Percentiles rank a stretch among this genome's conserved stretches.
Conservation (phyloP, 225 moss, liverwort and hornwort genomes). For the Climacium dendroides region DNA sequence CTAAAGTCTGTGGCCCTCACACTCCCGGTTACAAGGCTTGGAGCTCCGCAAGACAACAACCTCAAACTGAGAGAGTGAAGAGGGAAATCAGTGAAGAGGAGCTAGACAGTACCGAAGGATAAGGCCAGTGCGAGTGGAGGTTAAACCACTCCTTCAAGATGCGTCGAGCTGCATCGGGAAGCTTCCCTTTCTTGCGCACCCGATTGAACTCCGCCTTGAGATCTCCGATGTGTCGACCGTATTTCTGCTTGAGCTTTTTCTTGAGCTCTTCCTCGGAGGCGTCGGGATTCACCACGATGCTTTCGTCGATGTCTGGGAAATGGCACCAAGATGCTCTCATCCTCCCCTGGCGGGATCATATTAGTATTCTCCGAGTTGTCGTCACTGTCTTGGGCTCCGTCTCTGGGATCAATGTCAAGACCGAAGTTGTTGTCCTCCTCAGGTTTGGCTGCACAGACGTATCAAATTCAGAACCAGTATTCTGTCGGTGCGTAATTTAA, state of each 20-base stretch:
- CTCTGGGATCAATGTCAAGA: neutral
- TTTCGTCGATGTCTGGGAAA: conserved; percentile 5
- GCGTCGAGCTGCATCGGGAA: conserved; percentile 15
- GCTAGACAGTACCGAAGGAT: conserved; percentile 7
- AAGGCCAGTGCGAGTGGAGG: conserved; percentile 26
- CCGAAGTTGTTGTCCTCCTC: conserved; percentile 15
- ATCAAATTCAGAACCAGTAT: no score
- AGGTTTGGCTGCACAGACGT: neutral
- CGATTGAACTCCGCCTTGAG: conserved; percentile 27
- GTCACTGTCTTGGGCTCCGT: neutral
- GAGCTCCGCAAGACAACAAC: neutral
- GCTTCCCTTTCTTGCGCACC: conserved; percentile 24
- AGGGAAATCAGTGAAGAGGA: neutral
- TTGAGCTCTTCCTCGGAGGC: conserved; percentile 18
- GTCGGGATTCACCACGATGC: conserved; percentile 10
- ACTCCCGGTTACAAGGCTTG: neutral
- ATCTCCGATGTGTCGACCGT: conserved; percentile 2
- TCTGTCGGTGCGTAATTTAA: neutral
- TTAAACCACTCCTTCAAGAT: conserved; percentile 29
- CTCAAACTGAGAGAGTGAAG: neutral
- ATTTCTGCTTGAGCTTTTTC: conserved; percentile 4
- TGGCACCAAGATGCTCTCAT: neutral
- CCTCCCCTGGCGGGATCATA: neutral
- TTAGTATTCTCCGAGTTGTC: neutral
- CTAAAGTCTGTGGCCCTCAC: neutral